phyloP scores from a whole-genome alignment of 2,329 filamentous ascomycete genomes.

The Fusarium sp. region DNA sequence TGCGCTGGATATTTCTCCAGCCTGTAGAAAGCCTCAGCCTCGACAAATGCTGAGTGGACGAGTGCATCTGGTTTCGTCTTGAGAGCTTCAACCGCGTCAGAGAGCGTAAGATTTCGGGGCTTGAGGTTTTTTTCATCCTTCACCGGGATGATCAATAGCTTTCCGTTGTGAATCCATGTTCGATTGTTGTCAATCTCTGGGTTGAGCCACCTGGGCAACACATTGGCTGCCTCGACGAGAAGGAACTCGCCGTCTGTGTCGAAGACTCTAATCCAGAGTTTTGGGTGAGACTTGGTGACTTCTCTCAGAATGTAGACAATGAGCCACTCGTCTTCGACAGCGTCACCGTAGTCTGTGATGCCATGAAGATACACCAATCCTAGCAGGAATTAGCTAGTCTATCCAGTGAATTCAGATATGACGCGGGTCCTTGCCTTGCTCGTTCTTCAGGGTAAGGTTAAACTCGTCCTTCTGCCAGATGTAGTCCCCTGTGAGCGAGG shows the following conservation, averaged over 20 bases:
- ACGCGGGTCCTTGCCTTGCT: conserved; percentile 60
- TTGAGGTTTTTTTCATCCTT: conserved; percentile 48
- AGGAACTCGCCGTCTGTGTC: conserved; percentile 97
- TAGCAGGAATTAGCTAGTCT: conserved; percentile 37
- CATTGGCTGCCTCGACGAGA: conserved; percentile 91
- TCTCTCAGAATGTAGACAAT: conserved; percentile 90
- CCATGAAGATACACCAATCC: conserved; percentile 77
- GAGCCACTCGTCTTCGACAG: conserved; percentile 97
- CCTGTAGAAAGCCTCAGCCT: conserved; percentile 92
- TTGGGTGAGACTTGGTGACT: conserved; percentile 77
- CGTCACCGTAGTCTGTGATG: conserved; percentile 89
- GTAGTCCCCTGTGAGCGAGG: conserved; percentile 80
- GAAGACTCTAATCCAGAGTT: conserved; percentile 84
- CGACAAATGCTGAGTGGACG: conserved; percentile 78
- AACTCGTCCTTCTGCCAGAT: conserved; percentile 96
- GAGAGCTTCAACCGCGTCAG: conserved; percentile 74
- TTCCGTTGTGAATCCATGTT: conserved; percentile 87
- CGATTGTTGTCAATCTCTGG: conserved; percentile 90
- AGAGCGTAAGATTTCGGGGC: conserved; percentile 66
- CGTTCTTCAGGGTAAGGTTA: conserved; percentile 72
- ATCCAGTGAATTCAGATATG: conserved; percentile 7
- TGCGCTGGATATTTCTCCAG: conserved; percentile 85
- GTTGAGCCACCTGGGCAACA: conserved; percentile 89
- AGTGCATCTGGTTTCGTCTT: conserved; percentile 67
- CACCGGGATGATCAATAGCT: conserved; percentile 79